Evolutionary conservation across 306 rosid genomes (phyloP), one percentile per base, ranked within the genome.

Genomic region (Hippophae tibetana): DNA sequence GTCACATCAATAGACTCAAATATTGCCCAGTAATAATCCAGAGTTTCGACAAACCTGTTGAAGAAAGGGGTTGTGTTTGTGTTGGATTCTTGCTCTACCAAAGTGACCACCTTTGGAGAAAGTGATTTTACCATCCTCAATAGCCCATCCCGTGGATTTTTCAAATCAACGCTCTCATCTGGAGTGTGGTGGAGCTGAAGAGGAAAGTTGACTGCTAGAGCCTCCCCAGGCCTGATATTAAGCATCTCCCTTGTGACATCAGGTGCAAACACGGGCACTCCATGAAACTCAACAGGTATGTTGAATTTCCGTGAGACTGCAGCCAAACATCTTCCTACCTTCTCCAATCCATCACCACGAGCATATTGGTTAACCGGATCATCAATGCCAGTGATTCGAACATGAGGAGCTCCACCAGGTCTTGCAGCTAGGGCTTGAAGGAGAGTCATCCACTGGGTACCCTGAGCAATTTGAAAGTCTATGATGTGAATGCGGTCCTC

Each of bases 361-460:
- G 99, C 99, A 61, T 88, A 82, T 48, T 72, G 77, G 7, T 74
- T 73, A 53, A 82, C 60, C 13, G 97, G 99, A 40, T 93, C 99
- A 13, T 88, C 95, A 2, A 93, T 84, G 46, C 97, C 99, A 0
- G 95, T 93, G 56, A 93, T 93, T 49, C 95, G 68, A 45, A 93
- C 95, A 45, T 66, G 81, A 31, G 99, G 97, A 12, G 99, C 82
- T 10, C 99, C 95, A 13, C 86, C 55, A 0, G 99, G 99, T 52
- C 95, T 78, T 26, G 97, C 95, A 1, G 99, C 95, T 43, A 93
- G 94, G 27, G 99, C 99, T 72, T 93, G 99, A 64, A 93, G 97
- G 52, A 93, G 95, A 43, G 99, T 93, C 62, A 75, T 64, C 99
- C 99, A 88, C 51, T 88, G 97, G 12, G 84, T 66, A 51, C 99